A percentile compares a stretch with the other conserved stretches of the same genome.
phyloP scores from a whole-genome alignment of 1,284 basidiomycete genomes.

The Microbotryum lychnidis-dioicae region DNA sequence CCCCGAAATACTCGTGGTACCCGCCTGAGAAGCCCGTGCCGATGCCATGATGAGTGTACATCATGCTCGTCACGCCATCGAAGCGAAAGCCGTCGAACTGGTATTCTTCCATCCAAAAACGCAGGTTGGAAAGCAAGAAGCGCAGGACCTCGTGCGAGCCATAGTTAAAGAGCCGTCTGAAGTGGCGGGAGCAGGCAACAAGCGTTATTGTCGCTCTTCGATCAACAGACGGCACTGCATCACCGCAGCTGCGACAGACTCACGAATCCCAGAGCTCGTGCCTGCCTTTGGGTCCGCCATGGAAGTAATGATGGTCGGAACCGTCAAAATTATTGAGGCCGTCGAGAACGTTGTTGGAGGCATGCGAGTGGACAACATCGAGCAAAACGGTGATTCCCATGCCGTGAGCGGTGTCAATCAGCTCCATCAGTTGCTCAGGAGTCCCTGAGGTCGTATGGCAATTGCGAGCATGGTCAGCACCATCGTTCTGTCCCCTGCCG shows the following conservation, averaged over 20 bases:
- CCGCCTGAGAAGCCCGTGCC: slow-evolving; percentile 94
- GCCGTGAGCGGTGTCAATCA: slow-evolving; percentile 88
- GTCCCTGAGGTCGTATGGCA: slow-evolving; percentile 44
- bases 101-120: slow-evolving; percentile 93
- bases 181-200: background rate
- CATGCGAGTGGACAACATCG: slow-evolving; percentile 96
- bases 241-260: slow-evolving; percentile 35
- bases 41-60: slow-evolving; percentile 96
- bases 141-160: slow-evolving; percentile 85
- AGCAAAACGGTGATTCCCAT: slow-evolving; percentile 88
- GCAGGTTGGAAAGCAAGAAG: slow-evolving; percentile 87
- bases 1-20: slow-evolving; percentile 96
- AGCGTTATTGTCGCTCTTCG: background rate
- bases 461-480: too few species aligned
- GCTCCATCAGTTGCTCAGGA: slow-evolving; percentile 90
- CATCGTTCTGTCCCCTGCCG: too few species aligned
- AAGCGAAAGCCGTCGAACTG: slow-evolving; percentile 96
- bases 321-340: slow-evolving; percentile 95
- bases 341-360: slow-evolving; percentile 93
- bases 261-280: slow-evolving; percentile 89
- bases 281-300: slow-evolving; percentile 76
- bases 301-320: slow-evolving; percentile 93
- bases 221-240: background rate
- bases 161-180: slow-evolving; percentile 85
- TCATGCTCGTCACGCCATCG: slow-evolving; percentile 98